Evolutionary conservation across 371 early-diverging fungal genomes (phyloP), one percentile per base, ranked within the genome.

Genomic region (Dichotomocladium elegans): DNA sequence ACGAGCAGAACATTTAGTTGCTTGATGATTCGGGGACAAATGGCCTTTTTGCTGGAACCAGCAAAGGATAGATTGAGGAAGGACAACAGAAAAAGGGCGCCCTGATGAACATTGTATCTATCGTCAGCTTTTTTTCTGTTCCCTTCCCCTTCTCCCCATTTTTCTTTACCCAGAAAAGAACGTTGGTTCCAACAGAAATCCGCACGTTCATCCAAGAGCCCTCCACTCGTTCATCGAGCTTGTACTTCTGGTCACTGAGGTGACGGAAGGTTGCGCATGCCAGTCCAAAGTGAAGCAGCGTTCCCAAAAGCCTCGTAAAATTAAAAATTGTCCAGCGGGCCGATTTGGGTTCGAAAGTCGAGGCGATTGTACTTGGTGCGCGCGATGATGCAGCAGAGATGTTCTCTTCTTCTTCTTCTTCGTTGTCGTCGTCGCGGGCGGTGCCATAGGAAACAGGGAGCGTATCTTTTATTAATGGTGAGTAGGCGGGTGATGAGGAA

Each of bases 1-100:
- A 58, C 11, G 27, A 66, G 70, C 8, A 72, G 48, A 1, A 55
- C 2, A 19, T 70, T 70, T 10, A 77, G 49, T 24, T 68, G 69
- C 19, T 41, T 55, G 27, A 40, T 34, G 0, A 28, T 53, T n/a
- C n/a, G n/a, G n/a, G n/a, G n/a, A n/a, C n/a, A n/a, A n/a, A n/a
- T n/a, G n/a, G n/a, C n/a, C n/a, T n/a, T n/a, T n/a, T n/a, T n/a
- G n/a, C n/a, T n/a, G n/a, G n/a, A n/a, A n/a, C n/a, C n/a, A n/a
- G n/a, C n/a, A n/a, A n/a, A n/a, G n/a, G n/a, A n/a, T n/a, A n/a
- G n/a, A n/a, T n/a, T n/a, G n/a, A n/a, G n/a, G n/a, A n/a, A n/a
- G n/a, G n/a, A n/a, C n/a, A n/a, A n/a, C n/a, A n/a, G n/a, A n/a
- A n/a, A n/a, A n/a, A n/a, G n/a, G n/a, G n/a, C n/a, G n/a, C n/a